These are phyloP conservation scores for Adansonia gregorii DNA, from an alignment of 441 rosid genomes.

Conservation along the genomic window DNA sequence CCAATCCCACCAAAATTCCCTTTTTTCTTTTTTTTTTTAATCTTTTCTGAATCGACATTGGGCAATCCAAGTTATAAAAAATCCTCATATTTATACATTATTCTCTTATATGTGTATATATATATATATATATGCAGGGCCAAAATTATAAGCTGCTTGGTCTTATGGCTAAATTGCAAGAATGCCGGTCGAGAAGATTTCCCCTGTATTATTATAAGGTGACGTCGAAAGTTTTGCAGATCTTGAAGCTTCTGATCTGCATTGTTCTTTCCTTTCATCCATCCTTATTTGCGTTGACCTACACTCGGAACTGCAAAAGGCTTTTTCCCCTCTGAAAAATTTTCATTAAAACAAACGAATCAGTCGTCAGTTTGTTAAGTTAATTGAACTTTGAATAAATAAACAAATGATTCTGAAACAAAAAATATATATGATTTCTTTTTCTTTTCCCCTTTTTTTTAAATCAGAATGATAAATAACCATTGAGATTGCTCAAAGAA, in stretches of 20 bases:
- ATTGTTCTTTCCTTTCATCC: constrained; percentile 55
- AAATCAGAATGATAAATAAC: background rate
- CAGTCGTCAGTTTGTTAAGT: background rate
- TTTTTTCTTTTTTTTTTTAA: background rate
- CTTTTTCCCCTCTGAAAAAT: constrained; percentile 59
- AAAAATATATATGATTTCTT: background rate
- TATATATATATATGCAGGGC: constrained; percentile 18
- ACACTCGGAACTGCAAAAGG: constrained; percentile 61
- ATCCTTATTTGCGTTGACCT: constrained; percentile 49
- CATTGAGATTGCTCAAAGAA: background rate
- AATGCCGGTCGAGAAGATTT: constrained; percentile 59
- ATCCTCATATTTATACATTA: background rate
- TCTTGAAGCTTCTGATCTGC: constrained; percentile 46
- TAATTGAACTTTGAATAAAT: background rate
- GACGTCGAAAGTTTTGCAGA: constrained; percentile 43
- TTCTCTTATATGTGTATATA: constrained; percentile 14
- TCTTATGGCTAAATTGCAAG: constrained; percentile 43
- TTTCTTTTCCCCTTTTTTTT: too few species aligned
- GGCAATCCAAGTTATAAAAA: background rate
- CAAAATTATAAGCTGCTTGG: background rate
- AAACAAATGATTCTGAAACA: background rate
- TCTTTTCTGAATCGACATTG: background rate
- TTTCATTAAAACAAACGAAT: background rate
- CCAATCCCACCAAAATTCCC: constrained; percentile 22
- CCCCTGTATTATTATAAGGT: constrained; percentile 38